Conservation (phyloP, 2,329 filamentous ascomycete genomes). For the Coniochaeta ligniaria region DNA sequence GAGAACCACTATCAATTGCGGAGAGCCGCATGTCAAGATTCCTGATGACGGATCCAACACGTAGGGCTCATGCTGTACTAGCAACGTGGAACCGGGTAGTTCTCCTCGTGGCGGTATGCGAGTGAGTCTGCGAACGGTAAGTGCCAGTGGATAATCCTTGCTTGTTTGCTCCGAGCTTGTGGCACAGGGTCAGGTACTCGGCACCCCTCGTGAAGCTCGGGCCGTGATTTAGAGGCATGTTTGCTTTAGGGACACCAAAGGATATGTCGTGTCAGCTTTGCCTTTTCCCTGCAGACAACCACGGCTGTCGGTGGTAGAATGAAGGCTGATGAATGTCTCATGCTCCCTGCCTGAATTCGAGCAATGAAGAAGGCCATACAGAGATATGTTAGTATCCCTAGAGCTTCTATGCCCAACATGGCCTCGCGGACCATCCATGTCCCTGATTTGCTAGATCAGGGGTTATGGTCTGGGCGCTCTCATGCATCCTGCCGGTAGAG, state of each 20-base stretch:
- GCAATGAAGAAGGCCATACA: background rate
- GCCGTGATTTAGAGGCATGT: background rate
- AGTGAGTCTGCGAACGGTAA: background rate
- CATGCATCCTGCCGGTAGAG: background rate
- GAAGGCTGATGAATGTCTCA: background rate
- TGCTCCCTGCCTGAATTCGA: background rate
- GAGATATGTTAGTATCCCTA: background rate
- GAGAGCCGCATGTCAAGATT: background rate
- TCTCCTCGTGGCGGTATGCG: constrained; percentile 1
- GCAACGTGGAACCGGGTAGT: background rate
- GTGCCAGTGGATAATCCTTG: background rate
- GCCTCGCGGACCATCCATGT: background rate
- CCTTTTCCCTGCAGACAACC: too few relatives aligned
- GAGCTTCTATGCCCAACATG: too few relatives aligned
- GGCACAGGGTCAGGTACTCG: background rate
- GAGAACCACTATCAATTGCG: background rate
- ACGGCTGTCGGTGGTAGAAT: too few relatives aligned
- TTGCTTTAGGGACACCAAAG: background rate
- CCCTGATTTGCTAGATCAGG: background rate
- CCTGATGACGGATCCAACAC: background rate
- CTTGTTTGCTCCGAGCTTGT: background rate
- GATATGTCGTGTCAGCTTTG: background rate
- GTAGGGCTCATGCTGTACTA: constrained; percentile 1
- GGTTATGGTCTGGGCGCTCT: background rate
- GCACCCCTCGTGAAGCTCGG: background rate